Percentiles rank a stretch among this genome's conserved stretches.
Evolutionary conservation across 148 eudicot species (phyloP).

Genomic region (Polygonum maritimum): DNA sequence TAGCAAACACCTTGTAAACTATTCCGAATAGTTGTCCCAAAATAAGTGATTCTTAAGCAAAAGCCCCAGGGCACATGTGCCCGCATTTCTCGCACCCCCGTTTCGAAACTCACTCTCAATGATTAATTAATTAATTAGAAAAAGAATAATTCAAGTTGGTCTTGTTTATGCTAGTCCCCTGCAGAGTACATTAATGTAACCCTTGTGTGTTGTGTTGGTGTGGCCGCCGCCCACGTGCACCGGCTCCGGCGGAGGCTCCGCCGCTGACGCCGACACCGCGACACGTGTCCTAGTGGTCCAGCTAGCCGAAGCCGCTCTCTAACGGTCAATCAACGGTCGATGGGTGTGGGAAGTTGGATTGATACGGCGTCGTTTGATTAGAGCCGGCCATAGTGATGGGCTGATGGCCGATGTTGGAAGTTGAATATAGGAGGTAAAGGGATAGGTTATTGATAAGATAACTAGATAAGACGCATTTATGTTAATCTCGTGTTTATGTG

Average conservation of each 20-base stretch:
- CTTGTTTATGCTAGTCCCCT: not conserved
- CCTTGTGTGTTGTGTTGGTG: not conserved
- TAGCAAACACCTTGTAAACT: not conserved
- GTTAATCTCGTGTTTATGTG: no score
- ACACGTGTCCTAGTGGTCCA: not conserved
- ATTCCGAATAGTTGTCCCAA: constrained; percentile 9
- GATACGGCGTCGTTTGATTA: not conserved
- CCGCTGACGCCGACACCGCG: not conserved
- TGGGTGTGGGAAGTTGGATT: not conserved
- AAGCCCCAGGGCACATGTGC: not conserved
- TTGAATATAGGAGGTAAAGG: not conserved
- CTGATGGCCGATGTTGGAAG: not conserved
- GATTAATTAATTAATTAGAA: not conserved
- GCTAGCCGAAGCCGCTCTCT: not conserved
- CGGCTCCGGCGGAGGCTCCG: not conserved
- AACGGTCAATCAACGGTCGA: not conserved
- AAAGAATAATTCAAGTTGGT: no score
- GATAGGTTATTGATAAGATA: not conserved
- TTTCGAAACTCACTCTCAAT: not conserved
- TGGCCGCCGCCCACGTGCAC: constrained; percentile 2
- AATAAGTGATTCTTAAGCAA: constrained; percentile 6
- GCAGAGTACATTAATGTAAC: constrained; percentile 4
- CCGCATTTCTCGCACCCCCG: not conserved
- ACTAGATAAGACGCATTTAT: not conserved
- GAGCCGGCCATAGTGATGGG: not conserved